These are phyloP conservation scores for Cordyceps farinosa DNA, from an alignment of 2,329 filamentous ascomycete species.

Conservation along the genomic window DNA sequence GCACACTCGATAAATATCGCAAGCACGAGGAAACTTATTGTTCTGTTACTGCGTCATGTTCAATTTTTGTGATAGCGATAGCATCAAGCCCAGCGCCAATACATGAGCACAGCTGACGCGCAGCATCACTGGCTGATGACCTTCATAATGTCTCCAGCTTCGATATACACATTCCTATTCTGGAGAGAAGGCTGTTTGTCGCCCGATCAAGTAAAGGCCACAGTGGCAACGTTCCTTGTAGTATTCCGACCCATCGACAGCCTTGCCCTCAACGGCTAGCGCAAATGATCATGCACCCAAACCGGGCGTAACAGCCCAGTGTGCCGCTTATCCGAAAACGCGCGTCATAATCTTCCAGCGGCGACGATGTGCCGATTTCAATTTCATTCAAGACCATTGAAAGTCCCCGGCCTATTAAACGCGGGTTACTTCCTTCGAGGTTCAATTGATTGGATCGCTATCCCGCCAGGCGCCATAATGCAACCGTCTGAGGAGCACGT, in stretches of 20 bases:
- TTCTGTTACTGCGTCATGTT: too few species aligned
- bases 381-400: background rate
- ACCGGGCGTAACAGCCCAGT: background rate
- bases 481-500: background rate
- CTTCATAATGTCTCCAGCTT: too few species aligned
- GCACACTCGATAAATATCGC: too few species aligned
- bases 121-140: too few species aligned
- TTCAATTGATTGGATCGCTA: background rate
- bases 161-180: too few species aligned
- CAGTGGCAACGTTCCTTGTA: too few species aligned
- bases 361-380: background rate
- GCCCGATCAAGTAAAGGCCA: background rate
- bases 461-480: background rate
- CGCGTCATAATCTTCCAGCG: background rate
- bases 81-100: too few species aligned
- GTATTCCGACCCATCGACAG: background rate
- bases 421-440: background rate
- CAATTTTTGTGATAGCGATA: too few species aligned
- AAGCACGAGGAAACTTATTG: too few species aligned
- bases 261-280: background rate
- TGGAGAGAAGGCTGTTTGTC: too few species aligned
- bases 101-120: too few species aligned
- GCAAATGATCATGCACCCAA: background rate
- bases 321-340: constrained; percentile 6
- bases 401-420: too few species aligned